phyloP scores from a whole-genome alignment of 2,329 filamentous ascomycete species.

The Aspergillus bombycis region DNA sequence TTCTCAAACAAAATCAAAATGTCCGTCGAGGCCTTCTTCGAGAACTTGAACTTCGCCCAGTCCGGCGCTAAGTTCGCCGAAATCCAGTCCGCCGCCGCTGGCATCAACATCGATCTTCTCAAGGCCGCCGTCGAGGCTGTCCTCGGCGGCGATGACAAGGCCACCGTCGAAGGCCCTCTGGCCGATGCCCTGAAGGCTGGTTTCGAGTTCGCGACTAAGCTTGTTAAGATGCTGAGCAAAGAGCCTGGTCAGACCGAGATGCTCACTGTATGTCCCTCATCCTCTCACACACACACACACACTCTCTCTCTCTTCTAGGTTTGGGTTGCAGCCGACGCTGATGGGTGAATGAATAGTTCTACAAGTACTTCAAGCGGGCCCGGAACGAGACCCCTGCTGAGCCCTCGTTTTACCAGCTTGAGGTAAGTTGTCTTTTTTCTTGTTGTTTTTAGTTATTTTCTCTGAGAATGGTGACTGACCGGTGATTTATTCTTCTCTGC shows the following conservation, averaged over 20 bases:
- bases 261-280: slow-evolving; percentile 34
- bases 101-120: slow-evolving; percentile 30
- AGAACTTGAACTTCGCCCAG: slow-evolving; percentile 31
- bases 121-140: slow-evolving; percentile 30
- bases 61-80: slow-evolving; percentile 32
- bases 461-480: background rate
- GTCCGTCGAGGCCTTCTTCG: slow-evolving; percentile 31
- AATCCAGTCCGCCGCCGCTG: slow-evolving; percentile 30
- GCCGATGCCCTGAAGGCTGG: slow-evolving; percentile 30
- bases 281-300: too few species aligned
- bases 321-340: background rate
- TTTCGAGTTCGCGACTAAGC: slow-evolving; percentile 36
- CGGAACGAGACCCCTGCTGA: slow-evolving; percentile 17
- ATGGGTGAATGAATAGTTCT: slow-evolving; percentile 14
- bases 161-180: slow-evolving; percentile 21
- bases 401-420: slow-evolving; percentile 22
- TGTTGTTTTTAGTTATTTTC: background rate
- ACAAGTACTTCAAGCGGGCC: slow-evolving; percentile 25
- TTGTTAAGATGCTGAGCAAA: slow-evolving; percentile 33
- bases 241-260: slow-evolving; percentile 30
- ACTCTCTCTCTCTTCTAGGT: background rate
- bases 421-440: slow-evolving; percentile 17
- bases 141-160: slow-evolving; percentile 21
- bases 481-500: slow-evolving; percentile 9
- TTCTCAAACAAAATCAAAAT: slow-evolving; percentile 20